phyloP scores from a whole-genome alignment of 202 grass and related monocot genomes.

The Tripidium arundinaceum region DNA sequence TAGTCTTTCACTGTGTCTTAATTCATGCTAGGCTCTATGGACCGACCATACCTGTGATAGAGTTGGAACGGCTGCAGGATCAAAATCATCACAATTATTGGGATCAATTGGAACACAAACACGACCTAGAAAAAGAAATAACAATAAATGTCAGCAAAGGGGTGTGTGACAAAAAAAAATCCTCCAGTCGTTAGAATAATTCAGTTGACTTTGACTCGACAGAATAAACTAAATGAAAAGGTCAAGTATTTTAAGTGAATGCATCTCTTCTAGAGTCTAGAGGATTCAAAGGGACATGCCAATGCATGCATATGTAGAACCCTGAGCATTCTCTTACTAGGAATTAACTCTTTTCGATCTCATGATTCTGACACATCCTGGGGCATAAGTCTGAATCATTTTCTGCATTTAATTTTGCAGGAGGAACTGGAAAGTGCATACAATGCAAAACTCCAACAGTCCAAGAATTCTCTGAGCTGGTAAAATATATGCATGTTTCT shows the following conservation, averaged over 20 bases:
- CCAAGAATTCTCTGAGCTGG: conserved; percentile 60
- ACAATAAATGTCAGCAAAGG: conserved; percentile 21
- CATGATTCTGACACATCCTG: neutral
- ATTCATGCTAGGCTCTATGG: neutral
- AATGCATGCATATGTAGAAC: no score
- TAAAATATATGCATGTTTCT: conserved; percentile 20
- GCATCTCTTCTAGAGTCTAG: neutral
- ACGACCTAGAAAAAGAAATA: conserved; percentile 51
- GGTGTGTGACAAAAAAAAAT: neutral
- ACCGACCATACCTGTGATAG: conserved; percentile 50
- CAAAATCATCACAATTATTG: conserved; percentile 70
- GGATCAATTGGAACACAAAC: conserved; percentile 94
- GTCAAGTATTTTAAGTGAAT: neutral
- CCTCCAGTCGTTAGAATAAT: neutral
- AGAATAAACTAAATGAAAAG: neutral
- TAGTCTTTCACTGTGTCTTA: no score
- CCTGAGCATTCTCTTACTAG: neutral
- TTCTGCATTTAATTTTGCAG: conserved; percentile 33
- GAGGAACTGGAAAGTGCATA: conserved; percentile 81
- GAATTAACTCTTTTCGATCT: neutral
- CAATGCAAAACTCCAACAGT: conserved; percentile 59
- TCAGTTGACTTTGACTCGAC: no score
- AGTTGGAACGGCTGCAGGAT: conserved; percentile 67
- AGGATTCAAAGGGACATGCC: conserved; percentile 6
- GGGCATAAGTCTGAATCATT: neutral